phyloP scores from a whole-genome alignment of 2,329 filamentous ascomycete genomes.

The Aspergillus tanneri region DNA sequence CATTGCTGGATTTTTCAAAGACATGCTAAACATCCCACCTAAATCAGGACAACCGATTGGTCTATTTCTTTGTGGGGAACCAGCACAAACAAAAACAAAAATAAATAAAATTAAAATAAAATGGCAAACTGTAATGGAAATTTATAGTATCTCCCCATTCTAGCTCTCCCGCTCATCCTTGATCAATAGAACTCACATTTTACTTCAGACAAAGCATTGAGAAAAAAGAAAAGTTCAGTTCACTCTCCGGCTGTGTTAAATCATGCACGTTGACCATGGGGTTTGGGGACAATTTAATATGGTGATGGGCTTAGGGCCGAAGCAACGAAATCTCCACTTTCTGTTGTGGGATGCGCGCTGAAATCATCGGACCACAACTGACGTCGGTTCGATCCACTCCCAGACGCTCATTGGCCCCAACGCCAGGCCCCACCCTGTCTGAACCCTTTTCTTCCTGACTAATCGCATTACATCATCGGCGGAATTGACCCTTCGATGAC shows the following conservation, averaged over 20 bases:
- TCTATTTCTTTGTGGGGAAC: slow-evolving; percentile 12
- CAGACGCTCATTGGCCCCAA: neutral
- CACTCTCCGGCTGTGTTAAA: too few species aligned
- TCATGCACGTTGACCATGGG: too few species aligned
- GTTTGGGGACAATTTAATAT: too few species aligned
- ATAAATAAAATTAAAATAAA: neutral
- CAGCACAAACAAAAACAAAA: slow-evolving; percentile 5
- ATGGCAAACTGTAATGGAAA: slow-evolving; percentile 2
- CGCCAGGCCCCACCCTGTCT: neutral
- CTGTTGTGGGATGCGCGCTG: slow-evolving; percentile 20
- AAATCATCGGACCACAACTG: slow-evolving; percentile 25
- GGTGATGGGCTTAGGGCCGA: neutral
- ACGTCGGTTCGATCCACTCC: slow-evolving; percentile 12
- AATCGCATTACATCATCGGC: neutral
- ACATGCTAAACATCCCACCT: slow-evolving; percentile 16
- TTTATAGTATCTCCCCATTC: too few species aligned
- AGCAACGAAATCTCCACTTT: slow-evolving; percentile 10
- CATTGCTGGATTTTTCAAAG: neutral
- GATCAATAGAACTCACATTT: too few species aligned
- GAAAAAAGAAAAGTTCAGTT: too few species aligned
- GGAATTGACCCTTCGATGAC: neutral
- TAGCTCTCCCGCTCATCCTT: neutral
- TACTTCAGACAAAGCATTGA: too few species aligned
- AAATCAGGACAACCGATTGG: slow-evolving; percentile 9
- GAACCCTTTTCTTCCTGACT: neutral